Base-by-base conservation (phyloP, 192 early-diverging fungal species). In the Rhizoclosmatium globosum region DNA sequence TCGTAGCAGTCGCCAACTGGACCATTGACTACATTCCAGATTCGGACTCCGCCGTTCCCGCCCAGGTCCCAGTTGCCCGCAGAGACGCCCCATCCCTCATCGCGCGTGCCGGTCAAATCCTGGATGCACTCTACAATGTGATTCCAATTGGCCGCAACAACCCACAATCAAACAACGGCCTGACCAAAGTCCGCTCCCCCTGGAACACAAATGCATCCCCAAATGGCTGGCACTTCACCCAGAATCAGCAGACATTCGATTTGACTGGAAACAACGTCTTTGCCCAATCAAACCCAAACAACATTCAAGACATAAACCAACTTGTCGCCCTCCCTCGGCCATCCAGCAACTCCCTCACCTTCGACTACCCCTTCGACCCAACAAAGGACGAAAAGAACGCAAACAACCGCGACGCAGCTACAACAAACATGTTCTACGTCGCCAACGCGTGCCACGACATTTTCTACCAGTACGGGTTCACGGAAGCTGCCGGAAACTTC, bases 401-500 rank as follows among this genome's bases (percentile, higher is more conserved):
- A 2, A 47, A 41, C 39, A 83, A 85, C 76, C 47, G 69, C 4
- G 69, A 71, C 39, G 76, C 76, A 9, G 80, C 83, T 53, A 53
- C 50, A 0, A 41, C 21, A 21, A 64, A 64, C 62, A 64, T 64
- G 62, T 21, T 21, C 4, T 76, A 76, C 75, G 62, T 76, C 42
- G 56, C 56, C 53, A 87, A 87, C 82, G 4, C 21, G 0, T 19
- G 7, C 21, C 60, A 62, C 38, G 60, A 62, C 23, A 23, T 86
- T 46, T 73, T 73, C 46, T 83, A 83, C 80, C 15, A 64, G 13
- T 82, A 84, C 68, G 83, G 83, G 0, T 84, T 84, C 61, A 67
- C 21, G 41, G 83, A 84, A 58, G 57, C 17, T 1, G 48, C 83
- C 42, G 83, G 83, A 17, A 84, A 84, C 78, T 84, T 84, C 71